Evolutionary conservation across 257 asterid species (phyloP).

Genomic region (Misopates orontium): DNA sequence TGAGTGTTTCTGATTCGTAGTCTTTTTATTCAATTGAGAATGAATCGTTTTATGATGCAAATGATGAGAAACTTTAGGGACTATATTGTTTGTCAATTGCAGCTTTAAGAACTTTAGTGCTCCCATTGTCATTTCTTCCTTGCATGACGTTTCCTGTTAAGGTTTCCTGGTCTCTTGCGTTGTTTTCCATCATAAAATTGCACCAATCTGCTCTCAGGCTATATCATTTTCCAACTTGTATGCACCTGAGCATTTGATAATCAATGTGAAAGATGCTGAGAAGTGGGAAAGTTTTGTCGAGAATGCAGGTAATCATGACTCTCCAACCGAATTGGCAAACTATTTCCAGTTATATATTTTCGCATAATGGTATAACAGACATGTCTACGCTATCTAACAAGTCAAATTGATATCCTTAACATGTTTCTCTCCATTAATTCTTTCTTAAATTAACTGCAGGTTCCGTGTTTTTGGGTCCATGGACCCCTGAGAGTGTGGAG

Average conservation of each 20-base stretch:
- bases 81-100: background rate
- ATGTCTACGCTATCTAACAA: background rate
- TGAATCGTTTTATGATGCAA: background rate
- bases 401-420: background rate
- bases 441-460: constrained; percentile 42
- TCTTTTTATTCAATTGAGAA: background rate
- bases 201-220: constrained; percentile 54
- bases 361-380: background rate
- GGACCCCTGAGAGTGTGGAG: constrained; percentile 99
- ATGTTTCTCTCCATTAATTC: background rate
- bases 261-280: constrained; percentile 92
- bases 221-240: constrained; percentile 80
- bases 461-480: constrained; percentile 80
- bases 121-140: background rate
- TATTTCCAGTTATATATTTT: background rate
- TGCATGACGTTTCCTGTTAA: constrained; percentile 8
- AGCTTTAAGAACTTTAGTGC: constrained; percentile 9
- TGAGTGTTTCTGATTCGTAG: background rate
- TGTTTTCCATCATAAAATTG: constrained; percentile 14
- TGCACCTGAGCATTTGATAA: constrained; percentile 95
- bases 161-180: constrained; percentile 1
- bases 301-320: constrained; percentile 89
- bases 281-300: constrained; percentile 85
- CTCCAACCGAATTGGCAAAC: background rate
- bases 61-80: background rate